Base-by-base conservation (phyloP, 2,329 filamentous ascomycete species). In the Fusarium hainanense region DNA sequence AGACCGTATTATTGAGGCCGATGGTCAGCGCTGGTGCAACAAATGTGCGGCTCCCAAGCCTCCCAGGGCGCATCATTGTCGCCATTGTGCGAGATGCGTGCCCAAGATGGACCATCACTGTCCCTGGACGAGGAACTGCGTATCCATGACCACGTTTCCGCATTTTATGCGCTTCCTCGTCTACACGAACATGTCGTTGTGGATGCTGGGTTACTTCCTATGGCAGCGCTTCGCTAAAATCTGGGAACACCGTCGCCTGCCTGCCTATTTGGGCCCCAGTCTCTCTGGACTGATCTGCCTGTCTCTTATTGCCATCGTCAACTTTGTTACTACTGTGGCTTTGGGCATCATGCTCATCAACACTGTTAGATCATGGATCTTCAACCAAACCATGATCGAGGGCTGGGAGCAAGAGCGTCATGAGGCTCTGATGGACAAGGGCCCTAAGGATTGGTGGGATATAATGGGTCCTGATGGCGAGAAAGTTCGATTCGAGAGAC, bases 51-150 rank as follows among this genome's bases (percentile, higher is more conserved):
- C 88, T 34, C 88, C 88, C 14, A 96, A 96, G 76, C 92, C 93
- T 3, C 89, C 90, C 1, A 85, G 93, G 69, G 88, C 92, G 2
- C 93, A 96, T 83, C 93, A 97, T 83, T 97, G 93, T 81, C 90
- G 89, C 68, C 87, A 88, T 71, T 97, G 93, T 81, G 83, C 84
- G 69, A 88, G 90, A 73, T 94, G 92, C 79, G 87, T 94, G 50
- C 90, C 91, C 40, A 91, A 89, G 80, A 94, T 94, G 92, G 92
- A 94, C 81, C 92, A 94, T 80, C 92, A 97, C 81, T 96, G 93
- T 76, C 92, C 93, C 4, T 96, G 93, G 93, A 95, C 92, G 6
- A 83, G 82, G 65, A 95, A 94, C 80, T 97, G 93, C 82, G 92
- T 96, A 55, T 94, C 92, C 14, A 87, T 94, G 78, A 90, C 89